Conservation (phyloP, 2,329 filamentous ascomycete genomes). For the Orbilia ellipsospora region DNA sequence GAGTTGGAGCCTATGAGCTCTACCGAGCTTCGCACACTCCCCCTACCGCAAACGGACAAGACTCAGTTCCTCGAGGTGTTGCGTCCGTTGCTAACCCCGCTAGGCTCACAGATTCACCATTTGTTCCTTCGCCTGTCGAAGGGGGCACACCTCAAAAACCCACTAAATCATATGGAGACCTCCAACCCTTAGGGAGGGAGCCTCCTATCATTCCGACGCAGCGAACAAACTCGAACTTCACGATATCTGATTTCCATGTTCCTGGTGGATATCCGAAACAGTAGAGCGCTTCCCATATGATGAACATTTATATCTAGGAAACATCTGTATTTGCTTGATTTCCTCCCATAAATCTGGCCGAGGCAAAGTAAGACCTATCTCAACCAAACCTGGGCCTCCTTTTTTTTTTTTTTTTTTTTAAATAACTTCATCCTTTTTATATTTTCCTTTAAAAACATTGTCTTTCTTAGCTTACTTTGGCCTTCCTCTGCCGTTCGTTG, state of each 20-base stretch:
- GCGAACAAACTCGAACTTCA: slow-evolving; percentile 62
- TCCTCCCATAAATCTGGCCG: too few relatives aligned
- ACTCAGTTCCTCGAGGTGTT: slow-evolving; percentile 74
- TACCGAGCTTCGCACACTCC: slow-evolving; percentile 26
- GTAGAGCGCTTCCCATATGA: slow-evolving; percentile 52
- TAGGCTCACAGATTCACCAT: slow-evolving; percentile 53
- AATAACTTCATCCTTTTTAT: too few relatives aligned
- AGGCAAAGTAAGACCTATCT: too few relatives aligned
- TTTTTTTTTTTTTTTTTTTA: too few relatives aligned
- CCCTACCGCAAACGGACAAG: slow-evolving; percentile 62
- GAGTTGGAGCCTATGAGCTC: slow-evolving; percentile 54
- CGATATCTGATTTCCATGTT: slow-evolving; percentile 74
- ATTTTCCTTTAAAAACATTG: too few relatives aligned
- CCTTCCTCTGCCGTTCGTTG: not conserved
- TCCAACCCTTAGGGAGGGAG: slow-evolving; percentile 29
- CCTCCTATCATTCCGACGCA: slow-evolving; percentile 47
- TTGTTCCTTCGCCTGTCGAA: slow-evolving; percentile 28
- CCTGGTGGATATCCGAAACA: slow-evolving; percentile 73
- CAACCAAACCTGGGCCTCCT: too few relatives aligned
- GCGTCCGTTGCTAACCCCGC: slow-evolving; percentile 39
- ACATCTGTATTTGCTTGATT: too few relatives aligned
- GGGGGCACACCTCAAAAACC: slow-evolving; percentile 16
- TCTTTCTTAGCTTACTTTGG: too few relatives aligned
- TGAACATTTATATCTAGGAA: too few relatives aligned
- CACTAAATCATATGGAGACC: slow-evolving; percentile 41